Base-by-base conservation (phyloP, 2,329 filamentous ascomycete genomes). In the Epichloe scottii region DNA sequence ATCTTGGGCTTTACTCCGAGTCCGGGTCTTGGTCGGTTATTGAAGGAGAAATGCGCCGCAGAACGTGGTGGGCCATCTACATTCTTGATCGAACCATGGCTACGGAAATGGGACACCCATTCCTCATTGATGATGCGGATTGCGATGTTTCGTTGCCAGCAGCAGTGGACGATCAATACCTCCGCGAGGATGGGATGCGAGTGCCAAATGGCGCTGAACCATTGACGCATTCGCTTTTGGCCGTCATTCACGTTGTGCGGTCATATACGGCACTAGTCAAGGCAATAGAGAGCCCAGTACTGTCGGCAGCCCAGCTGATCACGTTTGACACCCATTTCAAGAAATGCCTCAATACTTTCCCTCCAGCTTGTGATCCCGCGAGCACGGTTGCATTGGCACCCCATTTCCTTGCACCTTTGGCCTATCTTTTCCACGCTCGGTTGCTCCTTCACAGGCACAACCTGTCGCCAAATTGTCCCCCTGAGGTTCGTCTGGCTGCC, bases 41-140 rank as follows among this genome's bases (percentile, higher is more conserved):
- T 14, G 89, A 95, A 60, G 79, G 79, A 11, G 91, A 97, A 66
- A 89, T 91, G 81, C 81, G 90, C 50, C 81, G 87, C 54, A 78
- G 90, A 51, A 80, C 93, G 2, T 98, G 91, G 91, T 98, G 93
- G 89, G 82, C 87, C 14, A 80, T 95, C 51, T 97, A 97, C 67
- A 81, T 89, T 43, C 82, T 90, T 70, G 93, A 98, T 68, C 81
- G 89, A 55, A 77, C 87, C 26, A 71, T 94, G 47, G 83, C 89
- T 0, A 72, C 95, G 12, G 90, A 95, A 63, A 75, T 89, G 35
- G 87, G 88, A 8, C 82, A 85, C 48, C 89, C 91, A 0, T 79
- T 87, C 51, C 69, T 90, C 56, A 95, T 97, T 61, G 78, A 90
- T 61, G 91, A 97, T 59, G 77, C 81, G 34, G 91, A 97, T 65